Evolutionary conservation across 768 basidiomycete genomes (phyloP).

Genomic region (Pluteus cervinus): DNA sequence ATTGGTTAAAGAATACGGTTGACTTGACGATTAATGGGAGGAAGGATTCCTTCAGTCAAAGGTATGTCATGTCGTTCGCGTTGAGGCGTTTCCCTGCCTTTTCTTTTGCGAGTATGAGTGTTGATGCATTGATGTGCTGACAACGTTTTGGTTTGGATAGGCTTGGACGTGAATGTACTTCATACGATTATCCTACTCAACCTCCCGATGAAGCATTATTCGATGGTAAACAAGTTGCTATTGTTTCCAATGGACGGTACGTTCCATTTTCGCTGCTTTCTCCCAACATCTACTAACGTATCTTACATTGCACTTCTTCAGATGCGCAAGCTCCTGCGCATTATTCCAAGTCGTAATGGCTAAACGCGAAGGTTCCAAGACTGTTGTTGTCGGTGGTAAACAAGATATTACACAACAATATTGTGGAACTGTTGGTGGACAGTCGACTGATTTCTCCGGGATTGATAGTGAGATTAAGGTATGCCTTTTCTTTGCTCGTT

Average conservation of each 20-base stretch:
- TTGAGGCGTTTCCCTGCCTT: background rate
- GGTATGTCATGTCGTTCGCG: slow-evolving; percentile 17
- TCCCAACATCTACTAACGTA: slow-evolving; percentile 2
- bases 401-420: slow-evolving; percentile 43
- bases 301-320: slow-evolving; percentile 12
- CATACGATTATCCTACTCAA: no score
- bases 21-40: slow-evolving; percentile 39
- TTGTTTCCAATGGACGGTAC: slow-evolving; percentile 52
- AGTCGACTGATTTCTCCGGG: slow-evolving; percentile 51
- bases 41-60: slow-evolving; percentile 45
- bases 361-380: slow-evolving; percentile 50
- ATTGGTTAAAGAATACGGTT: slow-evolving; percentile 45
- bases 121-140: no score
- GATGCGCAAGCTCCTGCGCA: slow-evolving; percentile 44
- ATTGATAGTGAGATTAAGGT: slow-evolving; percentile 58
- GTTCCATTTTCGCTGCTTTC: background rate
- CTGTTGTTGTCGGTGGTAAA: slow-evolving; percentile 51
- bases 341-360: slow-evolving; percentile 54
- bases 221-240: slow-evolving; percentile 39
- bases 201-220: slow-evolving; percentile 43
- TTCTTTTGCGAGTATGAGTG: no score
- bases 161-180: slow-evolving; percentile 43
- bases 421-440: slow-evolving; percentile 59
- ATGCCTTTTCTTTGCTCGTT: no score
- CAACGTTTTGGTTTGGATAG: slow-evolving; percentile 18